Evolutionary conservation across 2,329 filamentous ascomycete species (phyloP).

Genomic region (Chlorencoelia australis): DNA sequence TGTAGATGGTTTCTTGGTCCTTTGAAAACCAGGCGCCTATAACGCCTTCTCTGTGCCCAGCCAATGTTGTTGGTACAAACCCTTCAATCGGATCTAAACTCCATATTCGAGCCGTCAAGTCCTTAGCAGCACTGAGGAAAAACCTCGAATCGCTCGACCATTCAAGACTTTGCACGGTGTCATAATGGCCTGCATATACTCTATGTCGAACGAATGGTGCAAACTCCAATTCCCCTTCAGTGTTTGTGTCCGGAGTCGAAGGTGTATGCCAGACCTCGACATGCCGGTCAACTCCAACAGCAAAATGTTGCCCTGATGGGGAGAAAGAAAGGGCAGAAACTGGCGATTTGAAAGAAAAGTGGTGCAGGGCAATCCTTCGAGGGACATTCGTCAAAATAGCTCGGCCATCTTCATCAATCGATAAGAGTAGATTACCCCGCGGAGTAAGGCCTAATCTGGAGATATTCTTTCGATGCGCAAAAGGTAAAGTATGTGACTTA

Average conservation of each 20-base stretch:
- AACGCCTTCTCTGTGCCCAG: slow-evolving; percentile 83
- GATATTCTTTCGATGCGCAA: slow-evolving; percentile 92
- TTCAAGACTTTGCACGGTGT: slow-evolving; percentile 73
- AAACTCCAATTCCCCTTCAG: slow-evolving; percentile 79
- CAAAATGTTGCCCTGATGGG: slow-evolving; percentile 83
- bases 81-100: slow-evolving; percentile 79
- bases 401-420: slow-evolving; percentile 87
- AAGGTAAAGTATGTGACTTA: slow-evolving; percentile 77
- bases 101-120: slow-evolving; percentile 91
- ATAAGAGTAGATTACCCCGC: slow-evolving; percentile 81
- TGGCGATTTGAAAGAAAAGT: slow-evolving; percentile 86
- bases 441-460: slow-evolving; percentile 79
- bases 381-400: slow-evolving; percentile 88
- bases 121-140: slow-evolving; percentile 84
- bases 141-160: slow-evolving; percentile 97
- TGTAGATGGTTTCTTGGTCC: slow-evolving; percentile 92
- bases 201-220: slow-evolving; percentile 87
- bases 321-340: slow-evolving; percentile 83
- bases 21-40: slow-evolving; percentile 95
- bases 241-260: slow-evolving; percentile 70
- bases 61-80: slow-evolving; percentile 80
- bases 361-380: slow-evolving; percentile 77
- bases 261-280: slow-evolving; percentile 96
- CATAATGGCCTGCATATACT: slow-evolving; percentile 80
- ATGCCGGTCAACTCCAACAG: slow-evolving; percentile 74